A percentile compares a stretch with the other conserved stretches of the same genome.
These are phyloP conservation scores for Lipomyces chichibuensis DNA, from an alignment of 805 yeast species.

Conservation along the genomic window DNA sequence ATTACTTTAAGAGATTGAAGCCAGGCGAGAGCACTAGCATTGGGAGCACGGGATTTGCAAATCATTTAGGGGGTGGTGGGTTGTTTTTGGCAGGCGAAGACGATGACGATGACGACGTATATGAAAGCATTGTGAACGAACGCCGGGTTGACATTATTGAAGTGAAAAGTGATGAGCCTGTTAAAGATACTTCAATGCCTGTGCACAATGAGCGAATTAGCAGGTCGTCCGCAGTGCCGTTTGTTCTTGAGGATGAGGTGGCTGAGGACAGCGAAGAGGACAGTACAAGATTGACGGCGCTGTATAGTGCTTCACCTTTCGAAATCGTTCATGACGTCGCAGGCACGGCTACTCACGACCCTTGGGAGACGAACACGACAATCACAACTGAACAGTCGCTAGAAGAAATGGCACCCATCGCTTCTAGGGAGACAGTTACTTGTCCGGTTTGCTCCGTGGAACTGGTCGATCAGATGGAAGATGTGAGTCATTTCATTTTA, in stretches of 20 bases:
- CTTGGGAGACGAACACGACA: not conserved
- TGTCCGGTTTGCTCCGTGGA: not conserved
- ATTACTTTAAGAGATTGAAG: conserved; percentile 7
- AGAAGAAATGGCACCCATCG: not conserved
- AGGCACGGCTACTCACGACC: not conserved
- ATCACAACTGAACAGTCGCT: not conserved
- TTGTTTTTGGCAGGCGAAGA: not conserved
- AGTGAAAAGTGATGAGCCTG: not conserved
- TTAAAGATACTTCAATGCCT: not conserved
- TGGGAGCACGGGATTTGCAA: not conserved
- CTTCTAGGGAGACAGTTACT: not conserved
- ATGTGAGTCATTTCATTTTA: not conserved
- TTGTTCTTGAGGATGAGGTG: not conserved
- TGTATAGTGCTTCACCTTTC: not conserved
- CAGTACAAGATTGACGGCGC: not conserved
- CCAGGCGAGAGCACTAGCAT: not conserved
- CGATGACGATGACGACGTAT: not conserved
- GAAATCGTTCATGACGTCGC: not conserved
- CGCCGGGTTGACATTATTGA: not conserved
- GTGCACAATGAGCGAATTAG: not conserved
- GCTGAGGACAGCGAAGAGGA: not conserved
- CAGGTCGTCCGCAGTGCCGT: not conserved
- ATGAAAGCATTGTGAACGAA: not conserved
- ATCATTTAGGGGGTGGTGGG: not conserved
- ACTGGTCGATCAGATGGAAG: not conserved